Evolutionary conservation across 441 rosid genomes (phyloP), one percentile per base, ranked within the genome.

Genomic region (Viola pubescens): DNA sequence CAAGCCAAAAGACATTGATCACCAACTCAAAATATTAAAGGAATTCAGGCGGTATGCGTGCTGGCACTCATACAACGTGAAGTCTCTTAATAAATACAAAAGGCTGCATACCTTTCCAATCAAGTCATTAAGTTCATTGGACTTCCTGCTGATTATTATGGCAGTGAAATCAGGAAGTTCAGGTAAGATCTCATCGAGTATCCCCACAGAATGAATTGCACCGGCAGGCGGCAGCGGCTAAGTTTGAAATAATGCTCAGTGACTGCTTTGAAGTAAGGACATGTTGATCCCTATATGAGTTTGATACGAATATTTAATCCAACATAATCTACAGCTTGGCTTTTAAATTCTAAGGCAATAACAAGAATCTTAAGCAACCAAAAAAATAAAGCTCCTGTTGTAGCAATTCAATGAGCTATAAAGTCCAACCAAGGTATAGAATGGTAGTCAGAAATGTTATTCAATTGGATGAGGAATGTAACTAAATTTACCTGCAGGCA

Each of bases 151-250:
- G 76, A 80, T 73, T 53, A 84, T 70, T 54, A 61, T 59, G 12
- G 78, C 77, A 64, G 83, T 61, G 62, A 86, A 90, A 63, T 85
- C 84, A 61, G 88, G 79, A 74, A 94, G 80, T 71, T 79, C 89
- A 70, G 78, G 63, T 53, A 87, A 60, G 69, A 85, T 75, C 77
- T 83, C 94, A 65, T 90, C 85, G 67, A 71, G 72, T 58, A 81
- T 61, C 65, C 78, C 85, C 51, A 73, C 71, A 53, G 90, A 78
- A 57, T 65, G 79, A 52, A 81, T 76, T 58, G 80, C 88, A 47
- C 85, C 88, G 70, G 89, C 94, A 59, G 86, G 85, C 88, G 70
- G 89, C 94, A 59, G 86, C 86, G 77, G 85, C 76, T 76, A 94
- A 72, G 73, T 94, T 90, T 71, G 94, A 80, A 71, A 94, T 81